Evolutionary conservation across 2,329 filamentous ascomycete species (phyloP).

Genomic region (Colletotrichum sp.): DNA sequence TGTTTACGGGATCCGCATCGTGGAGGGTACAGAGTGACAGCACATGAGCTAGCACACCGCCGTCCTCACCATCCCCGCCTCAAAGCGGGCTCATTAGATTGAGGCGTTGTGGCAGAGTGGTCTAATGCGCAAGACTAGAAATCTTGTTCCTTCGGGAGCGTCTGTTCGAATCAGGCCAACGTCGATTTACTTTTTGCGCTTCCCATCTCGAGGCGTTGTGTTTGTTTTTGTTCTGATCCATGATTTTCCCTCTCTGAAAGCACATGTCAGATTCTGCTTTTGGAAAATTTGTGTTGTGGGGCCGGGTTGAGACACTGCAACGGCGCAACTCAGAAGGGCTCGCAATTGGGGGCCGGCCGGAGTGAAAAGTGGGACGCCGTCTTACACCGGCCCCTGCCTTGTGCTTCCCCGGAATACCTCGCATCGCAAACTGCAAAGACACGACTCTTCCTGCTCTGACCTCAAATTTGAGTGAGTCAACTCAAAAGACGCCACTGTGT

Average conservation of each 20-base stretch:
- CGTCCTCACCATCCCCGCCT: rapidly evolving
- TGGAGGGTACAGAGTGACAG: neutral
- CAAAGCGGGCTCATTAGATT: neutral
- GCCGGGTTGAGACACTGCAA: neutral
- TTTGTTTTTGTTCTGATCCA: neutral
- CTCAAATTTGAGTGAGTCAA: neutral
- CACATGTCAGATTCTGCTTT: too few relatives aligned
- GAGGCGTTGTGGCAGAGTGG: conserved; percentile 12
- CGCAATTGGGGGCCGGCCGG: neutral
- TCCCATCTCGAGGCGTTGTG: too few relatives aligned
- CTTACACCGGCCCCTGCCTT: neutral
- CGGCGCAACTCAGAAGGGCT: neutral
- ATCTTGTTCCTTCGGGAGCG: neutral
- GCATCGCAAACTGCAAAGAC: neutral
- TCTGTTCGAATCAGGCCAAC: neutral
- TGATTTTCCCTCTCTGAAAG: too few relatives aligned
- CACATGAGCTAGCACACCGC: neutral
- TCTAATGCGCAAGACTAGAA: neutral
- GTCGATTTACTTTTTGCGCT: neutral
- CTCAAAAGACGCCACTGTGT: neutral
- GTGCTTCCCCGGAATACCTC: neutral
- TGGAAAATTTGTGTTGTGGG: neutral
- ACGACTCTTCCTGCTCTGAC: neutral
- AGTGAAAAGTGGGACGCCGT: neutral
- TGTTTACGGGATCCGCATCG: neutral